Evolutionary conservation across 768 basidiomycete species (phyloP).

Genomic region (Amanita exitialis): DNA sequence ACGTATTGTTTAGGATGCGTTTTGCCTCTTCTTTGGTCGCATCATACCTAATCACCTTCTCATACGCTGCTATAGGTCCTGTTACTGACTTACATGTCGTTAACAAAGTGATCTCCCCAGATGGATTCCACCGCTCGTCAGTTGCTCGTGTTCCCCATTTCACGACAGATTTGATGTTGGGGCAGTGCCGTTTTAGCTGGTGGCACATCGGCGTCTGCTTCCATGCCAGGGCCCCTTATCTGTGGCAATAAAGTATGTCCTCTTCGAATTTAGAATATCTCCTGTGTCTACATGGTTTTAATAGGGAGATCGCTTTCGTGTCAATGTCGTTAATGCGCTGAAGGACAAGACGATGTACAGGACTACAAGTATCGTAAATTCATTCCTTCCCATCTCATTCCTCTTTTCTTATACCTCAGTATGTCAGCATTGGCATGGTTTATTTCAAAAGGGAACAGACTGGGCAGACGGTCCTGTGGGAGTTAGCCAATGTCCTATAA

Average conservation of each 20-base stretch:
- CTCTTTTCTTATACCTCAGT: neutral
- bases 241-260: conserved; percentile 12
- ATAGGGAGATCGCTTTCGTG: conserved; percentile 22
- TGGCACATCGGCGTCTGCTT: conserved; percentile 2
- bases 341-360: conserved; percentile 29
- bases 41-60: neutral
- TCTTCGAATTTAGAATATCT: neutral
- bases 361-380: conserved; percentile 22
- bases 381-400: neutral
- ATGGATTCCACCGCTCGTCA: conserved; percentile 31
- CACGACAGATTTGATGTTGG: neutral
- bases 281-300: neutral
- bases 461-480: conserved; percentile 26
- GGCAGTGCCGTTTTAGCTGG: conserved; percentile 14
- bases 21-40: neutral
- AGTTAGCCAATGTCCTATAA: conserved; percentile 34
- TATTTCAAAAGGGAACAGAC: conserved; percentile 29
- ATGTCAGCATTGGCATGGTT: conserved; percentile 34
- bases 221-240: conserved; percentile 32
- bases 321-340: conserved; percentile 31
- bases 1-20: neutral
- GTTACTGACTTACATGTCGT: conserved; percentile 20
- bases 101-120: conserved; percentile 32
- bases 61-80: conserved; percentile 12
- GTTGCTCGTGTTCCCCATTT: conserved; percentile 8